Percentiles rank a stretch among this genome's conserved stretches.
phyloP scores from a whole-genome alignment of 768 basidiomycete genomes.

The Amanita exitialis region DNA sequence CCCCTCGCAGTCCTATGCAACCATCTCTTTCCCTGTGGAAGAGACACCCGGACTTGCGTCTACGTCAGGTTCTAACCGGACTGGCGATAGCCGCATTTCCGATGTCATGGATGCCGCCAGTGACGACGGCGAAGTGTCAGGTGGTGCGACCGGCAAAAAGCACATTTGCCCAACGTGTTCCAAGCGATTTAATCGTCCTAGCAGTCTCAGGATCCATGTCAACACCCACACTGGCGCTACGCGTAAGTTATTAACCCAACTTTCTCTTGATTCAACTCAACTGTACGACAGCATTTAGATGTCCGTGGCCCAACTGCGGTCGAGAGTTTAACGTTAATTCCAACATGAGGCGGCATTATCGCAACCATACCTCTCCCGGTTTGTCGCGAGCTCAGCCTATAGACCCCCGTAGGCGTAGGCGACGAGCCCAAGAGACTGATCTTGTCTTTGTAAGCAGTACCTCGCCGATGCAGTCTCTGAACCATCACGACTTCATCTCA shows the following conservation, averaged over 20 bases:
- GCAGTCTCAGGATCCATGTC: conserved; percentile 54
- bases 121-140: conserved; percentile 5
- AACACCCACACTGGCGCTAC: conserved; percentile 64
- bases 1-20: neutral
- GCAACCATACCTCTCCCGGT: conserved; percentile 45
- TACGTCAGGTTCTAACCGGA: neutral
- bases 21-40: conserved; percentile 4
- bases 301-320: conserved; percentile 65
- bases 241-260: conserved; percentile 31
- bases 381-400: conserved; percentile 18
- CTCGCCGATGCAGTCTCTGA: conserved; percentile 1
- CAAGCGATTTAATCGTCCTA: conserved; percentile 62
- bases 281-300: conserved; percentile 50
- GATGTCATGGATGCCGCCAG: conserved; percentile 2
- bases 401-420: conserved; percentile 18
- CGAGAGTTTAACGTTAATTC: conserved; percentile 78
- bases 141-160: conserved; percentile 25
- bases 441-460: conserved; percentile 11
- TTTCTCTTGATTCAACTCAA: neutral
- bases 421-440: conserved; percentile 3
- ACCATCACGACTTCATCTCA: neutral
- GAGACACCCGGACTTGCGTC: neutral
- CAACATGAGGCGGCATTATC: conserved; percentile 74
- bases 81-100: neutral
- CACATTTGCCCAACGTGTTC: conserved; percentile 44